Evolutionary conservation across 495 filamentous ascomycete species (phyloP).

Genomic region (Penicillium macrosclerotiorum): DNA sequence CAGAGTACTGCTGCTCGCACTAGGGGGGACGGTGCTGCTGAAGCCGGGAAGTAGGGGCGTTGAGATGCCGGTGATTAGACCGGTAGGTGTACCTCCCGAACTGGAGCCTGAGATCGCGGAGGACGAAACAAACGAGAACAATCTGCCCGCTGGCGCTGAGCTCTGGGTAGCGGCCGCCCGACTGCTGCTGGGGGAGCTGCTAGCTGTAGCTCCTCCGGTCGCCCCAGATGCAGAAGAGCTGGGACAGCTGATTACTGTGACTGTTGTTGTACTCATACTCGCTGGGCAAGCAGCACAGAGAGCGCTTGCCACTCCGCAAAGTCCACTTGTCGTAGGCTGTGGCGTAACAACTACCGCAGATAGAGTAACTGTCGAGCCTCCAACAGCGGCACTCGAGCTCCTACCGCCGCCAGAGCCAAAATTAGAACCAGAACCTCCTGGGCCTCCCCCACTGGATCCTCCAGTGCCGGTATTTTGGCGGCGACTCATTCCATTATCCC

Average conservation of each 20-base stretch:
- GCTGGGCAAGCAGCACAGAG: conserved; percentile 14
- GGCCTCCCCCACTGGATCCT: not conserved
- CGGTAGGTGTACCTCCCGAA: not conserved
- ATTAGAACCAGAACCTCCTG: not conserved
- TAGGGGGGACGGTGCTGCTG: not conserved
- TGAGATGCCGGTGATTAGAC: not conserved
- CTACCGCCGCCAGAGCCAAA: not conserved
- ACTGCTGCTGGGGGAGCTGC: not conserved
- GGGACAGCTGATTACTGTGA: conserved; percentile 12
- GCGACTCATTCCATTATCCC: not conserved
- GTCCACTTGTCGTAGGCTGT: not conserved
- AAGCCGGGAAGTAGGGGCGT: not conserved
- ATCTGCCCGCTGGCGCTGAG: not conserved
- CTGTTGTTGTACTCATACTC: not conserved
- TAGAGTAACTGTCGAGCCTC: not conserved
- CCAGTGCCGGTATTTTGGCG: not conserved
- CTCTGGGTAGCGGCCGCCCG: not conserved
- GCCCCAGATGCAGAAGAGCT: not conserved
- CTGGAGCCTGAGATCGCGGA: not conserved
- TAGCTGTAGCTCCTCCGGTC: not conserved
- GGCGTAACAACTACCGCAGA: not conserved
- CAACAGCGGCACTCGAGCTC: not conserved
- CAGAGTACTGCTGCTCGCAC: not conserved
- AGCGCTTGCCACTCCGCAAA: conserved; percentile 8
- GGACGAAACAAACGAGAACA: not conserved